Percentiles rank a stretch among this genome's conserved stretches.
phyloP scores from a whole-genome alignment of 257 asterid species.

The Ehretia macrophylla region DNA sequence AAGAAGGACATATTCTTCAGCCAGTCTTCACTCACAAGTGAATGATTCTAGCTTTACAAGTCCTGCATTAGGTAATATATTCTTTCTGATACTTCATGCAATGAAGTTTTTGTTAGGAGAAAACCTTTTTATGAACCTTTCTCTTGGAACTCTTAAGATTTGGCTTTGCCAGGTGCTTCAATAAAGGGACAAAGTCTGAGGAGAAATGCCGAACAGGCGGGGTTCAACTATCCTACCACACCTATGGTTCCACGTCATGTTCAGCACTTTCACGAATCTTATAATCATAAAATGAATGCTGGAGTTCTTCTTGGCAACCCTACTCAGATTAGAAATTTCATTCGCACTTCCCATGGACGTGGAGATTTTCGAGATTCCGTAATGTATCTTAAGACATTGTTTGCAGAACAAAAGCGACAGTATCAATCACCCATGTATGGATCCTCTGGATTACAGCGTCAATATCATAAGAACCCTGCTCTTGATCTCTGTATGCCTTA shows the following conservation, averaged over 20 bases:
- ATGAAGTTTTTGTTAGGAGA: background rate
- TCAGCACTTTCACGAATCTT: conserved; percentile 36
- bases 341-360: conserved; percentile 32
- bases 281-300: conserved; percentile 29
- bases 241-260: conserved; percentile 38
- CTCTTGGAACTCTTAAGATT: conserved; percentile 34
- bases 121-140: background rate
- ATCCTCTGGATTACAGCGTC: conserved; percentile 34
- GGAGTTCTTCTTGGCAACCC: conserved; percentile 27
- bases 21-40: conserved; percentile 47
- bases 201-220: conserved; percentile 37
- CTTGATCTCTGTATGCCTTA: conserved; percentile 25
- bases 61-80: conserved; percentile 14
- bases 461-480: conserved; percentile 31
- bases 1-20: conserved; percentile 50
- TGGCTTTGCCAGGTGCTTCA: conserved; percentile 31
- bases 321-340: conserved; percentile 33
- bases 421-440: conserved; percentile 34
- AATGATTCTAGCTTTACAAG: conserved; percentile 36
- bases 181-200: conserved; percentile 39
- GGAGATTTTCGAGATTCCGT: conserved; percentile 53
- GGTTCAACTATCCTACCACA: conserved; percentile 33
- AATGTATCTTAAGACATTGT: conserved; percentile 61
- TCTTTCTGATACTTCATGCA: conserved; percentile 1
- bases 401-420: conserved; percentile 55